These are phyloP conservation scores for Podaxis mareebaensis DNA, from an alignment of 768 basidiomycete species.

Conservation along the genomic window DNA sequence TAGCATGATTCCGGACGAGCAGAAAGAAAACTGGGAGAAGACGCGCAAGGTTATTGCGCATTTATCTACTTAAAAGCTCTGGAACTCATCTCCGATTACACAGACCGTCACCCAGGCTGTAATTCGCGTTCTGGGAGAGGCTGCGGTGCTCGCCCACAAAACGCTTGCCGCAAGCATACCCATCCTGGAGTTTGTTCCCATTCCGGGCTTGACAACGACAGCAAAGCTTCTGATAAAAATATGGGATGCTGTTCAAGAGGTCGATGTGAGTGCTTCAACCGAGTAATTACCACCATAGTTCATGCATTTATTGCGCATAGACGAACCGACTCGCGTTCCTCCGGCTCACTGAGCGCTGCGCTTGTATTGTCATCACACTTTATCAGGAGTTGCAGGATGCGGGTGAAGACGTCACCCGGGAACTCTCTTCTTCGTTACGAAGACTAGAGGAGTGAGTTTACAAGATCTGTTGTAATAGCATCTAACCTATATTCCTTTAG, in stretches of 20 bases:
- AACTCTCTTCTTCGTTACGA: constrained; percentile 50
- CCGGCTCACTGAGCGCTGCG: constrained; percentile 72
- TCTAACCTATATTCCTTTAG: constrained; percentile 21
- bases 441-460: constrained; percentile 46
- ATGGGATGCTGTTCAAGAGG: constrained; percentile 62
- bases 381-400: constrained; percentile 63
- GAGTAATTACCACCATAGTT: not conserved
- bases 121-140: constrained; percentile 40
- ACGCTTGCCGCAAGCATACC: constrained; percentile 42
- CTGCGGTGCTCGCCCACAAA: constrained; percentile 45
- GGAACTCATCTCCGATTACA: constrained; percentile 14
- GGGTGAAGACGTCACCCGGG: constrained; percentile 47
- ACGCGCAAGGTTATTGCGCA: constrained; percentile 32
- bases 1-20: constrained; percentile 38
- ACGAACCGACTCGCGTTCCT: constrained; percentile 68
- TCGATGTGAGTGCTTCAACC: constrained; percentile 51
- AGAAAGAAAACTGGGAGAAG: constrained; percentile 37
- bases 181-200: constrained; percentile 48
- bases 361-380: constrained; percentile 64
- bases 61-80: constrained; percentile 1
- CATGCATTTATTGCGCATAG: constrained; percentile 32
- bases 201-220: constrained; percentile 54
- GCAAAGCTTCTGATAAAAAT: constrained; percentile 55
- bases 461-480: not conserved
- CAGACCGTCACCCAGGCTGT: constrained; percentile 40